Evolutionary conservation across 139 green algal species (phyloP).

Genomic region (Haematococcus lacustris): DNA sequence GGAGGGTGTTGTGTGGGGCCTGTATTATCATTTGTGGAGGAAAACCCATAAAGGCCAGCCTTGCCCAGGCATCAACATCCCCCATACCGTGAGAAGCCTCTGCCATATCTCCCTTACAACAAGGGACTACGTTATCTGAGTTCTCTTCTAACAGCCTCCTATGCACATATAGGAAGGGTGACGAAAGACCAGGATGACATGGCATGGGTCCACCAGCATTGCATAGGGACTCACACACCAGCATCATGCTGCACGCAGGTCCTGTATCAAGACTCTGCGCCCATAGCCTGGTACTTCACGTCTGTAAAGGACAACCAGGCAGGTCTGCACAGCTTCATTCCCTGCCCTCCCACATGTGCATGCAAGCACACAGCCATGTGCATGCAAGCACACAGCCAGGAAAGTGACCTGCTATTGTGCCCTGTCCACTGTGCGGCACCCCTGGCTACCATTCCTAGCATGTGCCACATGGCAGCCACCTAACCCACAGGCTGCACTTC

Average conservation of each 20-base stretch:
- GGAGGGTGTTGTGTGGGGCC: slow-evolving; percentile 21
- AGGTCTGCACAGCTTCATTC: neutral
- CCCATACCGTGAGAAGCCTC: slow-evolving; percentile 20
- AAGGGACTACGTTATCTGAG: neutral
- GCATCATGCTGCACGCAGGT: slow-evolving; percentile 12
- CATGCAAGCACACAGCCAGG: neutral
- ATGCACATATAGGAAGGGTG: neutral
- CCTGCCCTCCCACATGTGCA: neutral
- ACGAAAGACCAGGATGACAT: neutral
- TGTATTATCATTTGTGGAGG: slow-evolving; percentile 31
- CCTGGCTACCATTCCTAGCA: neutral
- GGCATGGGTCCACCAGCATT: neutral
- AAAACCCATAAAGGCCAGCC: slow-evolving; percentile 22
- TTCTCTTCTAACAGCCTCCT: neutral
- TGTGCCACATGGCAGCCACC: neutral
- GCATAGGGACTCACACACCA: neutral
- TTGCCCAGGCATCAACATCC: slow-evolving; percentile 26
- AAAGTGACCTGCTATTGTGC: too few species aligned
- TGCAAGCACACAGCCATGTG: neutral
- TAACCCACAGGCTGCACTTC: neutral
- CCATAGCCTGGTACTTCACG: slow-evolving; percentile 32
- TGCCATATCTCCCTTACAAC: neutral
- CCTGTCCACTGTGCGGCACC: neutral
- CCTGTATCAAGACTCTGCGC: slow-evolving; percentile 11
- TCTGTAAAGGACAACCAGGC: slow-evolving; percentile 23